Conservation (phyloP, 1,284 basidiomycete genomes). For the Ganoderma meredithae region DNA sequence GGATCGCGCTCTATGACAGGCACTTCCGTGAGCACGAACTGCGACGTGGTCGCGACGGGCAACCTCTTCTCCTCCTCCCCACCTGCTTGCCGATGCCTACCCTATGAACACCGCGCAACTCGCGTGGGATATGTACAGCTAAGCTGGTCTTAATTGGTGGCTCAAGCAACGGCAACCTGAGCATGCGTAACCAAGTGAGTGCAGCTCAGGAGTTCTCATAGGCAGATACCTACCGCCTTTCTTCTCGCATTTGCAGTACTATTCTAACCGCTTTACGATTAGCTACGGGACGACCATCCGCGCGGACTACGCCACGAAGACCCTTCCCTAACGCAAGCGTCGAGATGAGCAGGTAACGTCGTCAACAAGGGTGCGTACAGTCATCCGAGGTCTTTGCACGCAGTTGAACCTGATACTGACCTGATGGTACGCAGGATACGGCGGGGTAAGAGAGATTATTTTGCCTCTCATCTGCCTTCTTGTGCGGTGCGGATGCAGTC, state of each 20-base stretch:
- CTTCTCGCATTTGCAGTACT: too few species aligned
- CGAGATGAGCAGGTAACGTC: too few species aligned
- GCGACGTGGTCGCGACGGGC: conserved; percentile 56
- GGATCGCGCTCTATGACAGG: conserved; percentile 28
- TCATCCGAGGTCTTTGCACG: too few species aligned
- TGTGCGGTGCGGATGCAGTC: conserved; percentile 82
- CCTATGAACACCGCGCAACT: conserved; percentile 30
- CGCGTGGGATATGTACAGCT: conserved; percentile 61
- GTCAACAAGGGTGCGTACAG: too few species aligned
- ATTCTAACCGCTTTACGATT: too few species aligned
- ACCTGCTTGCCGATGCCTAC: conserved; percentile 15
- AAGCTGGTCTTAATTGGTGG: conserved; percentile 82
- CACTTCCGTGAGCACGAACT: conserved; percentile 46
- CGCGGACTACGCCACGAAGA: too few species aligned
- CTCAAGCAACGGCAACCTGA: conserved; percentile 82
- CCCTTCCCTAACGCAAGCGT: too few species aligned
- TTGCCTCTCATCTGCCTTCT: conserved; percentile 80
- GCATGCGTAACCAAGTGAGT: conserved; percentile 71
- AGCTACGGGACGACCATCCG: too few species aligned
- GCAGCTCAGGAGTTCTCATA: background rate
- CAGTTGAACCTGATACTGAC: background rate
- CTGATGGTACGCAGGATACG: conserved; percentile 58
- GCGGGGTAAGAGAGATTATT: conserved; percentile 88
- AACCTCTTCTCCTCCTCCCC: too few species aligned
- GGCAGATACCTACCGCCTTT: too few species aligned